Base-by-base conservation (phyloP, 768 basidiomycete genomes). In the Russula sp. region DNA sequence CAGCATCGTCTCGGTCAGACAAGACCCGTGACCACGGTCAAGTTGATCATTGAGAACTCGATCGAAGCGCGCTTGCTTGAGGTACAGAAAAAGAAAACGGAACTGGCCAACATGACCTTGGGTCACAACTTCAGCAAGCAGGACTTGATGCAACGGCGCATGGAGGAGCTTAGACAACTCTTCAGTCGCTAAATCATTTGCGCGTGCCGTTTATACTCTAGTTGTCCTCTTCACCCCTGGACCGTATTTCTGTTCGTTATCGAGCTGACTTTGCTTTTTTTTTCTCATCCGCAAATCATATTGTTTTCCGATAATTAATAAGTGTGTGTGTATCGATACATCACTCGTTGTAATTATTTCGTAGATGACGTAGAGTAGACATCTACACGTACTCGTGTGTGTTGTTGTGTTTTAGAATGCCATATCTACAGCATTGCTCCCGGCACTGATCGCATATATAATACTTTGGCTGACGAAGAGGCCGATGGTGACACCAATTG, bases 1-100 rank as follows among this genome's bases (percentile, higher is more conserved):
- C 71, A 96, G 92, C 97, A 99, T 75, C 95, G 97, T 57, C 81
- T 99, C 50, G 97, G 97, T 26, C 97, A 98, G 74, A 95, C 89
- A 1, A 83, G 86, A 61, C 91, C 93, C 0, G 97, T 99, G 16
- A 88, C 88, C 16, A 94, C 94, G 0, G 81, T 96, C 71, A 97
- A 95, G 74, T 82, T 95, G 62, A 93, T 99, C 72, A 97, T 98
- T 69, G 87, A 92, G 73, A 87, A 94, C 70, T 89, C 93, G 32
- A 97, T 99, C 74, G 97, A 99, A 76, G 89, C 86, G 60, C 87
- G 89, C 60, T 82, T 99, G 70, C 81, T 98, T 55, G 89, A 94
- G 76, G 93, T 98, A 8, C 96, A 99, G 77, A 83, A 81, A 75
- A 93, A 94, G 81, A 99, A 99, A 79, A 92, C 90, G 18, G 92